Base-by-base conservation (phyloP, 495 filamentous ascomycete genomes). In the Penicillium egyptiacum region DNA sequence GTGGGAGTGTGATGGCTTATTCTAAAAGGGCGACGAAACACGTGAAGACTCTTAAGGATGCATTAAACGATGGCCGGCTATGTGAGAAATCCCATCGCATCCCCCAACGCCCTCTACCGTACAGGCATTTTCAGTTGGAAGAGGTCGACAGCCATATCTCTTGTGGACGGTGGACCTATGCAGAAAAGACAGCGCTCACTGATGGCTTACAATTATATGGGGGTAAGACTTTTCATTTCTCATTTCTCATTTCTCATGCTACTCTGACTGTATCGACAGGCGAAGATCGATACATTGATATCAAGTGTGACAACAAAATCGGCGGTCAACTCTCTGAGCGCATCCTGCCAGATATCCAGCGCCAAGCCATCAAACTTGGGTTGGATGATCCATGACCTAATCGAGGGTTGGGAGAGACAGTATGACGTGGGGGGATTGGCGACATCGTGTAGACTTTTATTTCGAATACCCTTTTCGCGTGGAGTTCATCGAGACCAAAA, bases 41-140 rank as follows among this genome's bases (percentile, higher is more conserved):
- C 5, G 22, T 55, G 16, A 55, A 55, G 31, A 6, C 11, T 23
- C 37, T 55, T 20, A 55, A 55, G 25, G 53, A 55, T 40, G 53
- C 53, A 30, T 31, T 55, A 0, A 10, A 55, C 5, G 53, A 46
- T 20, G 53, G 43, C 25, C 20, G 53, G 23, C 22, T 55, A 43
- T 31, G n/a, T 35, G 31, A 55, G 33, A 19, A 0, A 35, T 1
- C 16, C 2, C 10, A 10, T 11, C 12, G 5, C 6, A 14, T 26
- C 2, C 16, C 16, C 10, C 53, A 16, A 23, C 22, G 47, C 17
- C 40, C 14, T 35, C 53, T n/a, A 40, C 2, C 20, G 1, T 55
- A 55, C 31, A 26, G 25, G 43, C 42, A 47, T 2, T 55, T 55
- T 28, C 9, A 17, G 6, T 33, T 47, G 30, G 33, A 44, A 2